phyloP scores from a whole-genome alignment of 1,139 yeast species.

The Pichia norvegensis region DNA sequence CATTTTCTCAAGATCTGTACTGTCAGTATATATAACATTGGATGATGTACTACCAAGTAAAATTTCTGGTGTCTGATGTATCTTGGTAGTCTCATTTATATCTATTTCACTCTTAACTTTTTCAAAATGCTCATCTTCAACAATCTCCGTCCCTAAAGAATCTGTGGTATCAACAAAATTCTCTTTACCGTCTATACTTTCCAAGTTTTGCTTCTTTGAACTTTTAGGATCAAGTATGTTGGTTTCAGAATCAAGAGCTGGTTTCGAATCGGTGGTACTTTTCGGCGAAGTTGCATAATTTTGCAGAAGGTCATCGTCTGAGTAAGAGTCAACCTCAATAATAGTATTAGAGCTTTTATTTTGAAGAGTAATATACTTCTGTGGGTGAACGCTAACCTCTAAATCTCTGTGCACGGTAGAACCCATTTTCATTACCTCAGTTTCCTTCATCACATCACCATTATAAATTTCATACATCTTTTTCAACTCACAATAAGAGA shows the following conservation, averaged over 20 bases:
- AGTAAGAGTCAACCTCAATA: not conserved
- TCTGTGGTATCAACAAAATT: too few relatives aligned
- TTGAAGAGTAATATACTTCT: constrained; percentile 5
- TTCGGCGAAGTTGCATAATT: not conserved
- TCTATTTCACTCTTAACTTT: not conserved
- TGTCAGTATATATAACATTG: not conserved
- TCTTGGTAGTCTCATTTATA: not conserved
- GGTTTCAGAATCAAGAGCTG: too few relatives aligned
- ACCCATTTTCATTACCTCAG: constrained; percentile 36
- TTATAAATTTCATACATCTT: constrained; percentile 20
- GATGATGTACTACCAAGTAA: not conserved
- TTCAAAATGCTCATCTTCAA: not conserved
- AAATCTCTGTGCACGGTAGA: constrained; percentile 34
- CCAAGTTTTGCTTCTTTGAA: too few relatives aligned
- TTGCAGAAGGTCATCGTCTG: not conserved
- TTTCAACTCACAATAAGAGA: constrained; percentile 25
- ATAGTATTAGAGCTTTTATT: not conserved
- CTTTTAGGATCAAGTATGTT: too few relatives aligned
- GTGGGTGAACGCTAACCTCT: constrained; percentile 36
- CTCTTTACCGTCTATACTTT: too few relatives aligned
- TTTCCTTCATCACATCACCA: constrained; percentile 20
- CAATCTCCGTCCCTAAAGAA: too few relatives aligned
- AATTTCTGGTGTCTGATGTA: too few relatives aligned
- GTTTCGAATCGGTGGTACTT: too few relatives aligned
- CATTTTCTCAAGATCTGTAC: constrained; percentile 2